phyloP scores from a whole-genome alignment of 352 stramenopile genomes.

The Elongisporangium prolatum region DNA sequence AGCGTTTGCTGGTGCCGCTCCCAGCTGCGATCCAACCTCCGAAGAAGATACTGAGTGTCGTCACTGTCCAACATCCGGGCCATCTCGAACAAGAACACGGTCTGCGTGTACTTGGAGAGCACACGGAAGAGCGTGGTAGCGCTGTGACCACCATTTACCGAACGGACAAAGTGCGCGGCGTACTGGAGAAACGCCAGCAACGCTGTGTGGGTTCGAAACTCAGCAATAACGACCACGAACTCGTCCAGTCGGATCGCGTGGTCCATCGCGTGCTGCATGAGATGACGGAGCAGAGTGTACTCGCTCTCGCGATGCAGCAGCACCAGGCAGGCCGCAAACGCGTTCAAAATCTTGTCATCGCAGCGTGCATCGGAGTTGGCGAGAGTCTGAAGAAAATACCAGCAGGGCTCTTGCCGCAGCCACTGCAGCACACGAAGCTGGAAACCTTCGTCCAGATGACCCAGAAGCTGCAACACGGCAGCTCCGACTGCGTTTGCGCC shows the following conservation, averaged over 20 bases:
- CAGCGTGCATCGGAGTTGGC: constrained; percentile 4
- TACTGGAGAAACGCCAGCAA: constrained; percentile 46
- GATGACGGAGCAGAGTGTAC: constrained; percentile 28
- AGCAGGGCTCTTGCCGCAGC: constrained; percentile 28
- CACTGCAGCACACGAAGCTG: constrained; percentile 35
- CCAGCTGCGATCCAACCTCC: constrained; percentile 54
- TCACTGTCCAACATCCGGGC: constrained; percentile 58
- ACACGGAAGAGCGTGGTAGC: constrained; percentile 39
- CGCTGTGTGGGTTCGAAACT: constrained; percentile 29
- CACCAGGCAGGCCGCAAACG: constrained; percentile 30
- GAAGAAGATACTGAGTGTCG: constrained; percentile 57
- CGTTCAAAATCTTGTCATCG: constrained; percentile 30
- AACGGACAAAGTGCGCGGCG: constrained; percentile 20
- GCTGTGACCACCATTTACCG: neutral
- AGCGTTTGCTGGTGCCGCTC: constrained; percentile 17
- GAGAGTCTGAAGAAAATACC: constrained; percentile 50
- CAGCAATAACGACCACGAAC: constrained; percentile 43
- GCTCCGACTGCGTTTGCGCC: constrained; percentile 19
- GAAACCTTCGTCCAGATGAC: constrained; percentile 30
- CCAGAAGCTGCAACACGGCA: constrained; percentile 39
- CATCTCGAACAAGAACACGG: constrained; percentile 61
- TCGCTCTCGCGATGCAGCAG: constrained; percentile 26
- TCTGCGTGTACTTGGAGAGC: constrained; percentile 41
- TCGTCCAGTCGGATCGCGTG: constrained; percentile 29
- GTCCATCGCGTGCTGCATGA: constrained; percentile 38